These are phyloP conservation scores for Cyamopsis tetragonoloba DNA, from an alignment of 306 rosid genomes.

Conservation along the genomic window DNA sequence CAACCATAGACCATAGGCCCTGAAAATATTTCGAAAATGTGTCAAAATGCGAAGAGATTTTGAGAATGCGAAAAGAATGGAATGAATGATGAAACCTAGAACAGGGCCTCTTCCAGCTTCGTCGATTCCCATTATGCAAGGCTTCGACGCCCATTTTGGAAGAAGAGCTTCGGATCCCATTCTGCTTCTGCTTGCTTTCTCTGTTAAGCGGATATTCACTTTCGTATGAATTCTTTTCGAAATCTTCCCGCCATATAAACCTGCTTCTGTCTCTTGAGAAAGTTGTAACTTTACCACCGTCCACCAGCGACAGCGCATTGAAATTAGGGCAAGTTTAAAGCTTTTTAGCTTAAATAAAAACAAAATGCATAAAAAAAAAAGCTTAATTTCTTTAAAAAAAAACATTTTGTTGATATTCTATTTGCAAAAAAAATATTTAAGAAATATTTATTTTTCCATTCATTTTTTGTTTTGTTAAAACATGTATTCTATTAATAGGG, in stretches of 20 bases:
- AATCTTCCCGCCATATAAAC: conserved; percentile 33
- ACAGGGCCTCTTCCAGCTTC: conserved; percentile 99
- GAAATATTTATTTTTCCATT: too few species aligned
- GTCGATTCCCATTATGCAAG: conserved; percentile 89
- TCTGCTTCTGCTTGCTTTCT: too few species aligned
- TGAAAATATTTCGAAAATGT: conserved; percentile 15
- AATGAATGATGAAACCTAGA: conserved; percentile 37
- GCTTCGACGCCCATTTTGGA: conserved; percentile 64
- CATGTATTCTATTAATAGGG: too few species aligned
- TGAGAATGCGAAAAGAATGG: not conserved
- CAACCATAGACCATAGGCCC: conserved; percentile 90
- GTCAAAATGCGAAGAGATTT: not conserved
- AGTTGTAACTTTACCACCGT: not conserved
- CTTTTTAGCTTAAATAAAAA: too few species aligned
- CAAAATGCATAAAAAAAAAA: too few species aligned
- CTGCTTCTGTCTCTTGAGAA: not conserved
- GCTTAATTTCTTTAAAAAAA: too few species aligned
- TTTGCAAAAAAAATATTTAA: too few species aligned
- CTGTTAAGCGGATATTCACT: too few species aligned
- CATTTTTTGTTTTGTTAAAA: too few species aligned
- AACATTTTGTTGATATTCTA: too few species aligned
- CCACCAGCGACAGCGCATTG: not conserved
- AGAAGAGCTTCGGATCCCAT: conserved; percentile 48
- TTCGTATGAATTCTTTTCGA: not conserved
- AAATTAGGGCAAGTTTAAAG: not conserved